Evolutionary conservation across 352 stramenopile species (phyloP).

Genomic region (Phytophthora chlamydospora): DNA sequence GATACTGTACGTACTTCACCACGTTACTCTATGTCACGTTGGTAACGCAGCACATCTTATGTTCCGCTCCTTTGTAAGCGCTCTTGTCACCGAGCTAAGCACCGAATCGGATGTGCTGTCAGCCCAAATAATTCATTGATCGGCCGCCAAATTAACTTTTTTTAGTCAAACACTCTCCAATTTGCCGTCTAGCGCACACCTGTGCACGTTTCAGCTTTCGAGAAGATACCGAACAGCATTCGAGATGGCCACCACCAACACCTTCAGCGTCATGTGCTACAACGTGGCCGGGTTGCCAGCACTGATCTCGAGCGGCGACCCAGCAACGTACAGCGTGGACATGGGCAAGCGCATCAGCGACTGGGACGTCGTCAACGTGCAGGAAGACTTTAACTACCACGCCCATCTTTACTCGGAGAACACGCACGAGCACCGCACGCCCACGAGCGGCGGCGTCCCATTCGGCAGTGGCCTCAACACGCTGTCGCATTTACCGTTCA

Average conservation of each 20-base stretch:
- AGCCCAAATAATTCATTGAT: slow-evolving; percentile 4
- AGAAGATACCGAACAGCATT: too few species aligned
- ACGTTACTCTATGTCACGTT: background rate
- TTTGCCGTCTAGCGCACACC: background rate
- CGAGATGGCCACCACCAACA: background rate
- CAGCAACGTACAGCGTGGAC: slow-evolving; percentile 41
- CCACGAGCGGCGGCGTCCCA: slow-evolving; percentile 43
- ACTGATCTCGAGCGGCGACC: slow-evolving; percentile 50
- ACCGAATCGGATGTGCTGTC: too few species aligned
- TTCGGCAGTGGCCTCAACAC: slow-evolving; percentile 52
- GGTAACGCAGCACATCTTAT: slow-evolving; percentile 8
- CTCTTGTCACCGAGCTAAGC: too few species aligned
- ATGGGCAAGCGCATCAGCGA: slow-evolving; percentile 44
- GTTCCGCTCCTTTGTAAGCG: background rate
- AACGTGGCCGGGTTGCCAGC: slow-evolving; percentile 47
- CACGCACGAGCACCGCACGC: slow-evolving; percentile 44
- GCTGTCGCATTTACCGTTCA: slow-evolving; percentile 45
- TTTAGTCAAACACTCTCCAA: slow-evolving; percentile 2
- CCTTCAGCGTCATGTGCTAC: slow-evolving; percentile 20
- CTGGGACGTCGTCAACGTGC: slow-evolving; percentile 38
- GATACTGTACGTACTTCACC: too few species aligned
- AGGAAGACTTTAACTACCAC: slow-evolving; percentile 49
- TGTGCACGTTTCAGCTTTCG: background rate
- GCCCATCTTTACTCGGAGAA: slow-evolving; percentile 41
- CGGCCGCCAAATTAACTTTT: background rate